Conservation (phyloP, 192 early-diverging fungal species). For the Thamnidium elegans region DNA sequence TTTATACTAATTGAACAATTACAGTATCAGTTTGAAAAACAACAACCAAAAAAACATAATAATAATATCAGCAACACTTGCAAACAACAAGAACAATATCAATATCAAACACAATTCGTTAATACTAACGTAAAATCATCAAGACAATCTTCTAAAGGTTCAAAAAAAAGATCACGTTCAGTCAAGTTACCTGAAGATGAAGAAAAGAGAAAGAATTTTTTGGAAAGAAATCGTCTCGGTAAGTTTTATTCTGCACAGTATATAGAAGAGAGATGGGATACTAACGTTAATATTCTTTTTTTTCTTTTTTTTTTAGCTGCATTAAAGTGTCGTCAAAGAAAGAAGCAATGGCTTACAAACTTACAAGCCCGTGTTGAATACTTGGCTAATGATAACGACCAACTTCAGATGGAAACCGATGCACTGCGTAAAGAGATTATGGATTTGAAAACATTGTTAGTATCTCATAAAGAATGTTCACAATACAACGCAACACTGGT, state of each 20-base stretch:
- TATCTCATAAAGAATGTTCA: slow-evolving; percentile 11
- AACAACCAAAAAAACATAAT: too few relatives aligned
- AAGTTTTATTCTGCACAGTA: slow-evolving; percentile 5
- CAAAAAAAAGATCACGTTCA: slow-evolving; percentile 9
- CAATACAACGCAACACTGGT: too few relatives aligned
- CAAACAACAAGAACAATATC: slow-evolving; percentile 4
- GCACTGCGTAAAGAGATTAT: slow-evolving; percentile 66
- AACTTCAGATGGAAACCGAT: slow-evolving; percentile 52
- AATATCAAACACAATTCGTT: slow-evolving; percentile 6
- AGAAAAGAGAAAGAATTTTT: slow-evolving; percentile 70
- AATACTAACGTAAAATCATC: not conserved
- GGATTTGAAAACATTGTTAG: slow-evolving; percentile 69
- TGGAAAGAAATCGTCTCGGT: slow-evolving; percentile 90
- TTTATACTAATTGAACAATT: too few relatives aligned
- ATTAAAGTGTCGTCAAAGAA: slow-evolving; percentile 86
- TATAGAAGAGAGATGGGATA: not conserved
- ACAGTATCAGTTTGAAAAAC: too few relatives aligned
- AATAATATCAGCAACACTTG: not conserved
- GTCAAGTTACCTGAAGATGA: slow-evolving; percentile 4
- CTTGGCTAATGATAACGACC: slow-evolving; percentile 63
- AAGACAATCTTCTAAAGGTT: not conserved
- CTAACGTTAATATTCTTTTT: not conserved
- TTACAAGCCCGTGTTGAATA: slow-evolving; percentile 65
- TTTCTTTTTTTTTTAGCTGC: slow-evolving; percentile 54
- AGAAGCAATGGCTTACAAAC: slow-evolving; percentile 84